Percentiles rank a stretch among this genome's conserved stretches.
Conservation (phyloP, 176 grass and related monocot genomes). For the Rhynchospora pubera region DNA sequence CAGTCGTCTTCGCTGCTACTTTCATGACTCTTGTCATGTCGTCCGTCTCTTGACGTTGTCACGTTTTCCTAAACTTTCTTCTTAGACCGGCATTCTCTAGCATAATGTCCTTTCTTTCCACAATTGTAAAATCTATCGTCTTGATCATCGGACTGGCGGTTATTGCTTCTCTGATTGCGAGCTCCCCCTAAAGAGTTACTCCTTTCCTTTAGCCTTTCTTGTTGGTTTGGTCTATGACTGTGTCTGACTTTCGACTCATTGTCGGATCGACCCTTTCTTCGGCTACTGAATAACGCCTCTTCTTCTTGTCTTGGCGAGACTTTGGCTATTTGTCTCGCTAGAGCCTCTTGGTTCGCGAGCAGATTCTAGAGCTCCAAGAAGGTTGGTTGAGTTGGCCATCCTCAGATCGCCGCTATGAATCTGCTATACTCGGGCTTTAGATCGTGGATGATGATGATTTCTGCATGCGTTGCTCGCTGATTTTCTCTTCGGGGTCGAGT, state of each 20-base stretch:
- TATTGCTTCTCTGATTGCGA: neutral
- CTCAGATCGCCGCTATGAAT: no score
- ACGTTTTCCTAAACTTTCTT: neutral
- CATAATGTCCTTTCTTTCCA: no score
- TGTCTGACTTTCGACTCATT: no score
- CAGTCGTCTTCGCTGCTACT: neutral
- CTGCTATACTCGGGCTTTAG: no score
- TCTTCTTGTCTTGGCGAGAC: neutral
- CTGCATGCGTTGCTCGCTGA: neutral
- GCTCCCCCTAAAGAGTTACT: neutral
- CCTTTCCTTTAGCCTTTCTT: neutral
- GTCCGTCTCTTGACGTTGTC: neutral
- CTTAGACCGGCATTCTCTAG: no score
- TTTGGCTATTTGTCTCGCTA: neutral
- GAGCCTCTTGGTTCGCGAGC: neutral
- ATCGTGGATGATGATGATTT: no score
- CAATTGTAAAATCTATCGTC: neutral
- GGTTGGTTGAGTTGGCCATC: no score
- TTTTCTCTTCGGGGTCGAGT: neutral
- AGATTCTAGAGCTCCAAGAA: no score
- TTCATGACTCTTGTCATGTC: neutral
- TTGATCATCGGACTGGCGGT: neutral
- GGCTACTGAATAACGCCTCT: neutral
- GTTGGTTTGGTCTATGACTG: no score
- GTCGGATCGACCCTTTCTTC: neutral